Conservation (phyloP, 106 monocot genomes). For the Alisma plantagoaquatica region DNA sequence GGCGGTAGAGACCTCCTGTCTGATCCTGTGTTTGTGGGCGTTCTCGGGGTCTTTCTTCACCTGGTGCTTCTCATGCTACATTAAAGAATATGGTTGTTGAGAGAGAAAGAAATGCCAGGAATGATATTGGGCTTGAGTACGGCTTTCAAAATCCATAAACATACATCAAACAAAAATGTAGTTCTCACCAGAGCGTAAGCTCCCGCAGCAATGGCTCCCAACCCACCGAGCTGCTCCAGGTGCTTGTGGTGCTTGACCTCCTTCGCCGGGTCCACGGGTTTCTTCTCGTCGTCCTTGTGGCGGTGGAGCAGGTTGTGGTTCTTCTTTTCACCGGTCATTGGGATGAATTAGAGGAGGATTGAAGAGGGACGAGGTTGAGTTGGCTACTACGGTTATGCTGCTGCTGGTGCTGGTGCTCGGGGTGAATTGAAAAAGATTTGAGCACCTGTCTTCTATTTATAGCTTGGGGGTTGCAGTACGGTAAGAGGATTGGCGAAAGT, state of each 20-base stretch:
- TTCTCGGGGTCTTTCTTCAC: constrained; percentile 59
- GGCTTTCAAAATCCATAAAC: not conserved
- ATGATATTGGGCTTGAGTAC: not conserved
- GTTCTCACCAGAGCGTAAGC: constrained; percentile 41
- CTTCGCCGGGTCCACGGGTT: constrained; percentile 13
- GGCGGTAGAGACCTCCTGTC: constrained; percentile 42
- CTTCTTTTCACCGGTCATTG: constrained; percentile 33
- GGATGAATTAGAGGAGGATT: not conserved
- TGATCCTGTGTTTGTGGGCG: constrained; percentile 48
- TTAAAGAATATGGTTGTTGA: not conserved
- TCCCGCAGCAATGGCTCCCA: constrained; percentile 33
- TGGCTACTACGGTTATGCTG: too few relatives aligned
- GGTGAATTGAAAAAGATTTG: too few relatives aligned
- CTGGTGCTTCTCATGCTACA: constrained; percentile 67
- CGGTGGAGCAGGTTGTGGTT: constrained; percentile 13
- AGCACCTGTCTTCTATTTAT: too few relatives aligned
- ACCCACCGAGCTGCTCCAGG: constrained; percentile 36
- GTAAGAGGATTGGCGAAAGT: too few relatives aligned
- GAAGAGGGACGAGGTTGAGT: too few relatives aligned
- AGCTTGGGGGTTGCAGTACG: too few relatives aligned
- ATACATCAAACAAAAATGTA: not conserved
- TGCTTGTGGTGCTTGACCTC: constrained; percentile 50
- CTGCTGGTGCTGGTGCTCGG: too few relatives aligned
- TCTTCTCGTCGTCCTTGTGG: constrained; percentile 27
- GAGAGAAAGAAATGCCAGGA: not conserved